Evolutionary conservation across 139 green algal genomes (phyloP), one percentile per base, ranked within the genome.

Genomic region (Edaphochlamys debaryana): DNA sequence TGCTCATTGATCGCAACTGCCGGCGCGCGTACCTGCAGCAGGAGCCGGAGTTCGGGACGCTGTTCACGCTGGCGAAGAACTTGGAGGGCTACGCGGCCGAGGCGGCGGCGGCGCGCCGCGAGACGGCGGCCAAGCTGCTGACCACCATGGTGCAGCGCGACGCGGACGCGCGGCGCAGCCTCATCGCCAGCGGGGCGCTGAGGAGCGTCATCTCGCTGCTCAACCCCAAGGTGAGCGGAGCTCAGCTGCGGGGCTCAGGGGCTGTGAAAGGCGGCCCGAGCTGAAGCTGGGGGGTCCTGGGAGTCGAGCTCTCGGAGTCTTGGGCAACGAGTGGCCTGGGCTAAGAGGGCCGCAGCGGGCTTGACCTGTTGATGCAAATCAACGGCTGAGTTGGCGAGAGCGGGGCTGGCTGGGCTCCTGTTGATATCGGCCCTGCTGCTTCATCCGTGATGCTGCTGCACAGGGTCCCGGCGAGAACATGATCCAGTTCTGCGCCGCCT

Each of bases 401-500:
- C n/a, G n/a, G n/a, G n/a, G n/a, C n/a, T n/a, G n/a, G n/a, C n/a
- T n/a, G n/a, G n/a, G n/a, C n/a, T n/a, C n/a, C n/a, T n/a, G n/a
- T n/a, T n/a, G n/a, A n/a, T n/a, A n/a, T n/a, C n/a, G n/a, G n/a
- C n/a, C n/a, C n/a, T n/a, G n/a, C n/a, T n/a, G n/a, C n/a, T n/a
- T n/a, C n/a, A n/a, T n/a, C n/a, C n/a, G n/a, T n/a, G n/a, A n/a
- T n/a, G n/a, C n/a, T n/a, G n/a, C n/a, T n/a, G n/a, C n/a, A n/a
- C 41, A 85, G 70, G 79, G 84, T 20, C 87, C 85, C n/a, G 88
- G 89, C 29, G 70, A 83, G 50, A 42, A 60, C 9, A 86, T 89
- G 69, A 85, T 96, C 54, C 87, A 92, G 69, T 95, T 94, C 85
- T 95, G 89, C 85, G 92, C 94, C 88, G 91, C 90, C 5, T 90